Conservation (phyloP, 2,329 filamentous ascomycete genomes). For the Cercospora sp. region DNA sequence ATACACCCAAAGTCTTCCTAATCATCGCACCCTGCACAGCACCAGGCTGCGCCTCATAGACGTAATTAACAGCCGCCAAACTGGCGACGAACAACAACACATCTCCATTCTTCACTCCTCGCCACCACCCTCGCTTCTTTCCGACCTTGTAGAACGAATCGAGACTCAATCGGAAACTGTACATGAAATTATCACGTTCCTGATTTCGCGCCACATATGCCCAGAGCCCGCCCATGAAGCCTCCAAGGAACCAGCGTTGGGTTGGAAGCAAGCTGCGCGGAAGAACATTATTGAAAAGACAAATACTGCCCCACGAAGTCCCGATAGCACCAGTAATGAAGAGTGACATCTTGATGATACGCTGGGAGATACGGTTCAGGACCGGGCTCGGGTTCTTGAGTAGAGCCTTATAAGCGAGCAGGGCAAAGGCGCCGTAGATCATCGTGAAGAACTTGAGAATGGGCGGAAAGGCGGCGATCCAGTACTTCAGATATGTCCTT, state of each 20-base stretch:
- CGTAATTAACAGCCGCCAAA: slow-evolving; percentile 72
- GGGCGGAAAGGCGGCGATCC: slow-evolving; percentile 77
- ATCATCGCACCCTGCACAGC: slow-evolving; percentile 67
- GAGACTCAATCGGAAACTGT: slow-evolving; percentile 73
- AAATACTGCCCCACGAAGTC: slow-evolving; percentile 84
- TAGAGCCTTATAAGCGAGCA: slow-evolving; percentile 67
- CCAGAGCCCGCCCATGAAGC: slow-evolving; percentile 82
- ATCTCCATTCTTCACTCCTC: slow-evolving; percentile 77
- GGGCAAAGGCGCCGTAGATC: slow-evolving; percentile 68
- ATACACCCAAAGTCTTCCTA: slow-evolving; percentile 71
- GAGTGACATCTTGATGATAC: slow-evolving; percentile 71
- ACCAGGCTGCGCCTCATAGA: slow-evolving; percentile 70
- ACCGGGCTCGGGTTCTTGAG: slow-evolving; percentile 68
- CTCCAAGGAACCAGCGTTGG: slow-evolving; percentile 86
- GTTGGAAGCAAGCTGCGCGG: slow-evolving; percentile 74
- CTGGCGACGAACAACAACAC: slow-evolving; percentile 79
- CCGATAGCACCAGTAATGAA: slow-evolving; percentile 83
- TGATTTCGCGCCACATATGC: slow-evolving; percentile 70
- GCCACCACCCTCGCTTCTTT: slow-evolving; percentile 88
- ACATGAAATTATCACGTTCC: slow-evolving; percentile 71
- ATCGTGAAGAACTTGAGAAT: slow-evolving; percentile 76
- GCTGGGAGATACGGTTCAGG: slow-evolving; percentile 65
- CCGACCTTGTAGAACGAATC: slow-evolving; percentile 90
- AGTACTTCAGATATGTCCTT: slow-evolving; percentile 83
- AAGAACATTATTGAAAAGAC: slow-evolving; percentile 79